These are phyloP conservation scores for Sergeia podlipaevii DNA, from an alignment of 208 protist genomes.

Conservation along the genomic window DNA sequence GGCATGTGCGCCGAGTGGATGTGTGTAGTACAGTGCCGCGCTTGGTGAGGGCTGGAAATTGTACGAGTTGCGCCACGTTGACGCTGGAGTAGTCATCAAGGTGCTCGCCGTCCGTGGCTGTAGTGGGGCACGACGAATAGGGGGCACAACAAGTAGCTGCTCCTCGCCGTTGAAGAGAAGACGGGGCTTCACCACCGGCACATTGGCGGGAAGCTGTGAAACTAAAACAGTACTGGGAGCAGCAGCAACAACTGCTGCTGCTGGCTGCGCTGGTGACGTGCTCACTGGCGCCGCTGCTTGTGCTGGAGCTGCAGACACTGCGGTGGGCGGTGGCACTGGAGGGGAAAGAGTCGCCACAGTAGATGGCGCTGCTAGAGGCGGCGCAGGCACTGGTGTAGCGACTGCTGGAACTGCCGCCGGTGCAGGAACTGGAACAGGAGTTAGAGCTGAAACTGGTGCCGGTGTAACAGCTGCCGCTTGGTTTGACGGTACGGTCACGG, in stretches of 20 bases:
- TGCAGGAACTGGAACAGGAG: background rate
- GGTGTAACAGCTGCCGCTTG: background rate
- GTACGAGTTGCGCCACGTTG: constrained; percentile 40
- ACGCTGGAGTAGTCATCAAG: background rate
- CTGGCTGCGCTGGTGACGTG: background rate
- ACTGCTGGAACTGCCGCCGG: background rate
- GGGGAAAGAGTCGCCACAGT: background rate
- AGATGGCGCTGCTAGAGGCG: background rate
- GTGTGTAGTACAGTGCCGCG: constrained; percentile 9
- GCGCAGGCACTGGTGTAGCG: background rate
- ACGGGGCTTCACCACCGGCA: constrained; percentile 29
- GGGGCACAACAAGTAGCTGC: constrained; percentile 26
- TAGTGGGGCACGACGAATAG: too few species aligned
- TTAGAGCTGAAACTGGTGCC: background rate
- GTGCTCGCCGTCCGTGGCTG: too few species aligned
- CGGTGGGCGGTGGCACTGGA: background rate
- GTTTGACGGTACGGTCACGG: background rate
- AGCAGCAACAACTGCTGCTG: background rate
- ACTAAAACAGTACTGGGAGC: background rate
- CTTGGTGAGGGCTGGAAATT: constrained; percentile 57
- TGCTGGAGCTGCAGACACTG: background rate
- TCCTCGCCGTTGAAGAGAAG: constrained; percentile 28
- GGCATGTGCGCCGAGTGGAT: constrained; percentile 5
- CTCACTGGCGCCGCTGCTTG: constrained; percentile 7
- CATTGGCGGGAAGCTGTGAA: background rate